Conservation (phyloP, 1,139 yeast species). For the Geotrichum citri-aurantii region DNA sequence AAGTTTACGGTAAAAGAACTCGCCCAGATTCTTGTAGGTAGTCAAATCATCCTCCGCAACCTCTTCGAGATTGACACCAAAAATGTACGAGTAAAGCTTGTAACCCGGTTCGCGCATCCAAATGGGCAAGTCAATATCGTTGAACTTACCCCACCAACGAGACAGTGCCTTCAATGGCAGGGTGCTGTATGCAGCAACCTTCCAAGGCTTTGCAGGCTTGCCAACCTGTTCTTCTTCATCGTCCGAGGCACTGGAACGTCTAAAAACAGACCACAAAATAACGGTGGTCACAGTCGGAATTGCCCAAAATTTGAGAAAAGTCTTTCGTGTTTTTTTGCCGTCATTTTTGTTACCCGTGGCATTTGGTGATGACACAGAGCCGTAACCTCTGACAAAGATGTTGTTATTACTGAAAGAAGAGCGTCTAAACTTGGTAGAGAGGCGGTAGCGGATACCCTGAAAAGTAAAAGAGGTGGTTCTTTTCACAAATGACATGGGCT, state of each 20-base stretch:
- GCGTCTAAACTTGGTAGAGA: slow-evolving; percentile 15
- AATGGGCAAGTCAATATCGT: slow-evolving; percentile 74
- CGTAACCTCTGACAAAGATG: slow-evolving; percentile 13
- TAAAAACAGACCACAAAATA: slow-evolving; percentile 20
- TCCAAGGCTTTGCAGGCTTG: slow-evolving; percentile 73
- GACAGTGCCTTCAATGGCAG: slow-evolving; percentile 88
- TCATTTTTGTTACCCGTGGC: slow-evolving; percentile 13
- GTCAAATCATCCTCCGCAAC: slow-evolving; percentile 76
- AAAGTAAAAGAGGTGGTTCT: slow-evolving; percentile 13
- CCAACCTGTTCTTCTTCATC: slow-evolving; percentile 36
- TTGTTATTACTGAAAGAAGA: slow-evolving; percentile 10
- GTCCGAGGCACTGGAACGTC: slow-evolving; percentile 4
- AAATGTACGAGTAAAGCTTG: slow-evolving; percentile 66
- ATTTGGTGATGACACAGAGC: slow-evolving; percentile 1
- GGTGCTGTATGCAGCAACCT: slow-evolving; percentile 80
- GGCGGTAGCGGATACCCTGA: slow-evolving; percentile 14
- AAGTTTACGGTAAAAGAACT: slow-evolving; percentile 82
- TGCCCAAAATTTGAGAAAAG: slow-evolving; percentile 24
- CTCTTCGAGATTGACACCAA: slow-evolving; percentile 87
- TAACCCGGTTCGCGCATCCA: slow-evolving; percentile 86
- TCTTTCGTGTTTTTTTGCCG: slow-evolving; percentile 26
- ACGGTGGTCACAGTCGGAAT: slow-evolving; percentile 24
- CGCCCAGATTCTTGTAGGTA: slow-evolving; percentile 73
- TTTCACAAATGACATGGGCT: slow-evolving; percentile 17
- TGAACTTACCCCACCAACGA: slow-evolving; percentile 89